Conservation (phyloP, 305 asterid genomes). For the Fraxinus dipetala region DNA sequence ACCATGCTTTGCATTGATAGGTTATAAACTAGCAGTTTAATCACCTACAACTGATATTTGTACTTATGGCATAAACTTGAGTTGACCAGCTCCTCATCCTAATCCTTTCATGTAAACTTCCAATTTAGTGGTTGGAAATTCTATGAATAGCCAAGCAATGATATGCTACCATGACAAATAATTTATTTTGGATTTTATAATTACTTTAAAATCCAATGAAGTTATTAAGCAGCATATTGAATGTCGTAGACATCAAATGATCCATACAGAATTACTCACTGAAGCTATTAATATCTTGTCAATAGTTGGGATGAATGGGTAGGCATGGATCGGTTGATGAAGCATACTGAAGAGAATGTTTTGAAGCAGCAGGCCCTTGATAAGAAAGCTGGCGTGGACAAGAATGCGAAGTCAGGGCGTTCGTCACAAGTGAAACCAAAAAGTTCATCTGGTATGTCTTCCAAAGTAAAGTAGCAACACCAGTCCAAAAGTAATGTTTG, state of each 20-base stretch:
- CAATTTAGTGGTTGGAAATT: neutral
- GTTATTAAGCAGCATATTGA: conserved; percentile 12
- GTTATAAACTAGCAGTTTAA: neutral
- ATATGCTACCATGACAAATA: conserved; percentile 18
- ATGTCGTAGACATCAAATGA: conserved; percentile 12
- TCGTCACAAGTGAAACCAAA: conserved; percentile 71
- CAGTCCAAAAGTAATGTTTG: neutral
- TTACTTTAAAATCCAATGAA: conserved; percentile 1
- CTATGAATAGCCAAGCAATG: conserved; percentile 5
- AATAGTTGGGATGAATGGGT: conserved; percentile 99
- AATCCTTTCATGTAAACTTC: neutral
- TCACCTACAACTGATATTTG: neutral
- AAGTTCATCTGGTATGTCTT: conserved; percentile 60
- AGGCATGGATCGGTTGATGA: conserved; percentile 78
- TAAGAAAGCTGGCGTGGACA: conserved; percentile 73
- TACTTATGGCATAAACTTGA: neutral
- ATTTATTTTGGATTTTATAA: neutral
- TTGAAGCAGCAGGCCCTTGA: conserved; percentile 75
- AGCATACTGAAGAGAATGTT: conserved; percentile 70
- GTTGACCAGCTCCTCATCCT: neutral
- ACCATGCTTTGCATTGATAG: neutral
- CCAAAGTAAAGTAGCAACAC: neutral
- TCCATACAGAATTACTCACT: conserved; percentile 27
- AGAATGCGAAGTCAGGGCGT: conserved; percentile 66
- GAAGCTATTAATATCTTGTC: conserved; percentile 30